These are phyloP conservation scores for Penicillium cosmopolitanum DNA, from an alignment of 495 filamentous ascomycete genomes.

Conservation along the genomic window DNA sequence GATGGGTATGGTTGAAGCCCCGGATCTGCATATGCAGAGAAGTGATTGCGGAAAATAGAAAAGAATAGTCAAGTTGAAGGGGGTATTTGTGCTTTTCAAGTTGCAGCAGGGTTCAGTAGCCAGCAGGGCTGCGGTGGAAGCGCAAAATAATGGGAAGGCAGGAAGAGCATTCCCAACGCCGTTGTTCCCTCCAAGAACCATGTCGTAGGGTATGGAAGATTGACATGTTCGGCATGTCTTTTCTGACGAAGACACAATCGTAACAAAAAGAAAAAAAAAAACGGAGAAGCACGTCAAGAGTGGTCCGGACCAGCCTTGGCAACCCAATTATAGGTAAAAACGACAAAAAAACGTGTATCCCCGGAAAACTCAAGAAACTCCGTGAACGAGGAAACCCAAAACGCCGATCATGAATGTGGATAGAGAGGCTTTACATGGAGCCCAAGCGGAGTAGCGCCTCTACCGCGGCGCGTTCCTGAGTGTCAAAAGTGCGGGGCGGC, in stretches of 20 bases:
- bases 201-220: constrained; percentile 2
- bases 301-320: constrained; percentile 38
- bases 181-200: not conserved
- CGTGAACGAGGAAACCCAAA: constrained; percentile 16
- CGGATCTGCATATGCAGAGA: constrained; percentile 1
- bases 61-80: not conserved
- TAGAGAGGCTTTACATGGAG: constrained; percentile 70
- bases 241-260: constrained; percentile 20
- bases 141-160: constrained; percentile 1
- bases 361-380: constrained; percentile 17
- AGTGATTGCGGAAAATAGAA: not conserved
- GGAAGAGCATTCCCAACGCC: not conserved
- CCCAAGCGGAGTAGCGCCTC: constrained; percentile 83
- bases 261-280: constrained; percentile 5
- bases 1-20: constrained; percentile 9
- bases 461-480: constrained; percentile 76
- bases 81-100: constrained; percentile 1
- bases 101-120: constrained; percentile 5
- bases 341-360: constrained; percentile 16
- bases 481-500: constrained; percentile 40
- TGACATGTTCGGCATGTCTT: not conserved
- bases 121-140: not conserved
- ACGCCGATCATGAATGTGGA: constrained; percentile 33
- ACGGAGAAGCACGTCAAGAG: constrained; percentile 22
- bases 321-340: constrained; percentile 27